Percentiles rank a stretch among this genome's conserved stretches.
Evolutionary conservation across 208 protist genomes (phyloP).

Genomic region (Angomonas deanei): DNA sequence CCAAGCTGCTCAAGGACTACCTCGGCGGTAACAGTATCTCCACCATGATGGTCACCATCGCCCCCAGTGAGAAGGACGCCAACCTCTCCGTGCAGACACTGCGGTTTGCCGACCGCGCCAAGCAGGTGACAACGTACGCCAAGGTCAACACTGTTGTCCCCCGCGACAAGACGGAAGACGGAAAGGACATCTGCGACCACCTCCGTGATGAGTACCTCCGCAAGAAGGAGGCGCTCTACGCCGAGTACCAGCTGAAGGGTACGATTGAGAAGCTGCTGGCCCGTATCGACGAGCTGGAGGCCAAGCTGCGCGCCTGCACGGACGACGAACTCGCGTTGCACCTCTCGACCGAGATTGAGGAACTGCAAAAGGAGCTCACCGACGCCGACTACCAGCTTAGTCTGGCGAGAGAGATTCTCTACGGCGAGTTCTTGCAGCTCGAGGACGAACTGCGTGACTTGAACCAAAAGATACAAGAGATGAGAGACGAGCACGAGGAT

Average conservation of each 20-base stretch:
- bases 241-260: constrained; percentile 65
- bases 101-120: constrained; percentile 83
- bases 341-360: constrained; percentile 49
- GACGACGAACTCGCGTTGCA: constrained; percentile 57
- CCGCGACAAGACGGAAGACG: constrained; percentile 27
- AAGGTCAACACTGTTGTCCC: constrained; percentile 66
- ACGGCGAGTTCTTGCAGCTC: constrained; percentile 51
- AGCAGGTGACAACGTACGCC: constrained; percentile 71
- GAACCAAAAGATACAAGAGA: constrained; percentile 68
- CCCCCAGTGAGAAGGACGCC: constrained; percentile 55
- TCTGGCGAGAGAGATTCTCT: constrained; percentile 56
- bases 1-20: constrained; percentile 83
- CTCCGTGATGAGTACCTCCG: constrained; percentile 57
- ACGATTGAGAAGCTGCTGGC: constrained; percentile 46
- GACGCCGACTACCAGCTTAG: constrained; percentile 56
- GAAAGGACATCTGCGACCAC: constrained; percentile 29
- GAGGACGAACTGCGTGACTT: constrained; percentile 59
- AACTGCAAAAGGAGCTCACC: constrained; percentile 41
- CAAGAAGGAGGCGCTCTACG: constrained; percentile 74
- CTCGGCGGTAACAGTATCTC: constrained; percentile 85
- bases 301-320: constrained; percentile 27
- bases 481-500: constrained; percentile 70
- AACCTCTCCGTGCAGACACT: constrained; percentile 81
- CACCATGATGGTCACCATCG: constrained; percentile 84
- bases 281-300: constrained; percentile 65